These are phyloP conservation scores for Verticillium nonalfalfae DNA, from an alignment of 2,329 filamentous ascomycete species.

Conservation along the genomic window DNA sequence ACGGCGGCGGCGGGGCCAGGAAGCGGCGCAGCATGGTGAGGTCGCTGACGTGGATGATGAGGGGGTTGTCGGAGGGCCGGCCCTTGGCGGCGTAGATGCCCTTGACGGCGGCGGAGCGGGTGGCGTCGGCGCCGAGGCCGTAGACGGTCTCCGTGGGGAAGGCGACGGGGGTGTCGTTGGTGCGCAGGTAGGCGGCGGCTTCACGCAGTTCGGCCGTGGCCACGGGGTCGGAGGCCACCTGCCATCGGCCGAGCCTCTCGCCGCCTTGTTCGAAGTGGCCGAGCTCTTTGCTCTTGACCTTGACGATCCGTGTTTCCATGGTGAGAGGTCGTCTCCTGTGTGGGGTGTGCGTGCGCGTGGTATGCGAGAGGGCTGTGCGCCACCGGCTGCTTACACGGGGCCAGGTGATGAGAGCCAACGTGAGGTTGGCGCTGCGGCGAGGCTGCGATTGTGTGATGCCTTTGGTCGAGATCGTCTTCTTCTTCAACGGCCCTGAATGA, in stretches of 20 bases:
- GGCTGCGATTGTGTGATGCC: neutral
- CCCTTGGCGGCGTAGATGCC: constrained; percentile 94
- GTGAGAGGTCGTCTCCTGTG: neutral
- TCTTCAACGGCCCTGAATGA: no score
- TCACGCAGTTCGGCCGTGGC: constrained; percentile 42
- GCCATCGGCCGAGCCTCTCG: constrained; percentile 34
- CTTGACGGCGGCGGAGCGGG: constrained; percentile 71
- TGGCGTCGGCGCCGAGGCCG: constrained; percentile 93
- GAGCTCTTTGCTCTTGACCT: constrained; percentile 22
- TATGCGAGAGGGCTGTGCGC: neutral
- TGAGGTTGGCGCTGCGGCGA: neutral
- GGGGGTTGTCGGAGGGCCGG: constrained; percentile 85
- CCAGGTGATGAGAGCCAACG: constrained; percentile 3
- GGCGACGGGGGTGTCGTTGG: constrained; percentile 70
- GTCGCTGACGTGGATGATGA: constrained; percentile 88
- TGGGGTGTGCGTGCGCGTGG: neutral
- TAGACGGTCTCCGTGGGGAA: constrained; percentile 99
- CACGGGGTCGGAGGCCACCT: constrained; percentile 20
- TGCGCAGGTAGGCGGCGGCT: constrained; percentile 60
- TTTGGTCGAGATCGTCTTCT: no score
- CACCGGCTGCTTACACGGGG: constrained; percentile 8
- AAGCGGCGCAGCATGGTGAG: constrained; percentile 66
- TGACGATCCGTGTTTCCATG: constrained; percentile 35
- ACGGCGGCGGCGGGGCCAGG: constrained; percentile 28
- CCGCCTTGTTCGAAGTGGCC: constrained; percentile 25